These are phyloP conservation scores for Gamarada debralockiae DNA, from an alignment of 495 filamentous ascomycete genomes.

Conservation along the genomic window DNA sequence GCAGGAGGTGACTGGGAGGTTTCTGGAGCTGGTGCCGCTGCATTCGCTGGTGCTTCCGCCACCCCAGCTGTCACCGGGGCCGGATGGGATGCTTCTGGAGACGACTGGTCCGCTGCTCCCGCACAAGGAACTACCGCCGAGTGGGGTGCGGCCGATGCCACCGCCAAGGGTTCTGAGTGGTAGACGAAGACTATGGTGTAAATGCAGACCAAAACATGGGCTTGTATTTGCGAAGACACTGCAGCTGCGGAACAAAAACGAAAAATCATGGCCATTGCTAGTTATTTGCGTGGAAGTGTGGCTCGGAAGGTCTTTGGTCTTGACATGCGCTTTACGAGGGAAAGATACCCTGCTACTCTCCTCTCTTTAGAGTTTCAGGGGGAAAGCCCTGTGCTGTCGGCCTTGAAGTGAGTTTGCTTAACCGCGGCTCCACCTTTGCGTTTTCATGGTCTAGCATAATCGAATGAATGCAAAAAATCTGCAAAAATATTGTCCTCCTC, in stretches of 20 bases:
- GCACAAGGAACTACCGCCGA: constrained; percentile 22
- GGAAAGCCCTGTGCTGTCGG: constrained; percentile 84
- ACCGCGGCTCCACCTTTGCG: constrained; percentile 45
- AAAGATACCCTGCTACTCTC: constrained; percentile 77
- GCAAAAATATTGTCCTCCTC: not conserved
- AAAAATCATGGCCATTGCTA: too few species aligned
- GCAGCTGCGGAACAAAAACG: too few species aligned
- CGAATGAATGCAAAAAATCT: not conserved
- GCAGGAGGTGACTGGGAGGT: constrained; percentile 68
- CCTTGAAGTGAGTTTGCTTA: constrained; percentile 40
- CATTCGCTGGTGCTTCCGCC: constrained; percentile 51
- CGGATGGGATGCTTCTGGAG: constrained; percentile 72
- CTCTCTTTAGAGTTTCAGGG: constrained; percentile 49
- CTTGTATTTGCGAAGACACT: too few species aligned
- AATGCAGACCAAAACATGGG: too few species aligned
- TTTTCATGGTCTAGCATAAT: too few species aligned
- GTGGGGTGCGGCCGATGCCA: constrained; percentile 35
- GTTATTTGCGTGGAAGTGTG: too few species aligned
- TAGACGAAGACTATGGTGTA: constrained; percentile 13
- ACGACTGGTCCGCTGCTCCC: constrained; percentile 58
- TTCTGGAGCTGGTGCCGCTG: constrained; percentile 36
- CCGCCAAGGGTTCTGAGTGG: constrained; percentile 20
- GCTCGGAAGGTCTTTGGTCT: constrained; percentile 27
- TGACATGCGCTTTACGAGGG: constrained; percentile 84
- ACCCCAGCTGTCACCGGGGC: constrained; percentile 54